A percentile compares a stretch with the other conserved stretches of the same genome.
Evolutionary conservation across 805 yeast genomes (phyloP).

Genomic region (Candida golubevii): DNA sequence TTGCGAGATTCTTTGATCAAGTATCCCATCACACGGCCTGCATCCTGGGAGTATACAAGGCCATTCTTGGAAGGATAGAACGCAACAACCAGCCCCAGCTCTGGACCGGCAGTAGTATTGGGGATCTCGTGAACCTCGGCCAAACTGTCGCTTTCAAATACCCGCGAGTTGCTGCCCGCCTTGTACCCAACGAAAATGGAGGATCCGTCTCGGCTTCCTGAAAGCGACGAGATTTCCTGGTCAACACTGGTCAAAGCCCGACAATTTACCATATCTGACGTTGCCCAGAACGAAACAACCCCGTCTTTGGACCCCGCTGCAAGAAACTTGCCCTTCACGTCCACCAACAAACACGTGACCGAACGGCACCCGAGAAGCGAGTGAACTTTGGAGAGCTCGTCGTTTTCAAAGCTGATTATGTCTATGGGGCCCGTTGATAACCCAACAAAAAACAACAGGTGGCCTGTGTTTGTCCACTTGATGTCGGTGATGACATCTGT

Average conservation of each 20-base stretch:
- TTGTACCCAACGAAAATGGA: constrained; percentile 44
- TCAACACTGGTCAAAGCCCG: constrained; percentile 38
- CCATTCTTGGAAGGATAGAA: constrained; percentile 36
- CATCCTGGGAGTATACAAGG: constrained; percentile 28
- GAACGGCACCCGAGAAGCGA: constrained; percentile 45
- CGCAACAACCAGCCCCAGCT: constrained; percentile 11
- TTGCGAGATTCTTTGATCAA: not conserved
- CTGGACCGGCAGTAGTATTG: constrained; percentile 1
- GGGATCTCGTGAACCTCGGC: constrained; percentile 28
- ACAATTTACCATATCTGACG: constrained; percentile 32
- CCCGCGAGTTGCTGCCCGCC: constrained; percentile 34
- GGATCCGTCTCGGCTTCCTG: constrained; percentile 43
- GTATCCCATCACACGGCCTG: constrained; percentile 24
- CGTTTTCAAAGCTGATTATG: constrained; percentile 18
- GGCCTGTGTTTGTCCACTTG: constrained; percentile 44
- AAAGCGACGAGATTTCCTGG: constrained; percentile 39
- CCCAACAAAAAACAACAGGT: constrained; percentile 34
- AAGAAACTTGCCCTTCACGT: constrained; percentile 49
- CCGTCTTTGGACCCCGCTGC: constrained; percentile 59
- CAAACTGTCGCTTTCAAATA: constrained; percentile 32
- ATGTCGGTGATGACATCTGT: constrained; percentile 33
- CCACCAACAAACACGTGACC: constrained; percentile 43
- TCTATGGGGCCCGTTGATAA: constrained; percentile 43
- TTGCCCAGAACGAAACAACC: constrained; percentile 47
- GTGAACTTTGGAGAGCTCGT: constrained; percentile 2